Evolutionary conservation across 306 rosid genomes (phyloP).

Genomic region (Oxytropis ochrocephala): DNA sequence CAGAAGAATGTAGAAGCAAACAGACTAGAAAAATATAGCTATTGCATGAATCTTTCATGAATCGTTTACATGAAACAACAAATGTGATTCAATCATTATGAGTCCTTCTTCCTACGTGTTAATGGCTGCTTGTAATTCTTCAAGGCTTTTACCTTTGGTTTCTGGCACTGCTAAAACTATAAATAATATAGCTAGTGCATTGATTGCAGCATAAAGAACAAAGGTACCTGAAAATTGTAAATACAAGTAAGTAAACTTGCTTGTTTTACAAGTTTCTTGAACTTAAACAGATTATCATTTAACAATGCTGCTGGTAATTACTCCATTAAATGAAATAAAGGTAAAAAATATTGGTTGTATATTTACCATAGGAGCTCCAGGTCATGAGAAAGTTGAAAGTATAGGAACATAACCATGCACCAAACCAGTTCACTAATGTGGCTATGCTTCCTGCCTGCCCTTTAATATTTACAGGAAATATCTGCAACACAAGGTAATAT

Average conservation of each 20-base stretch:
- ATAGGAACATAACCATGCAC: too few relatives aligned
- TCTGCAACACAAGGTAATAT: conserved; percentile 36
- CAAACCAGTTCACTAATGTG: conserved; percentile 85
- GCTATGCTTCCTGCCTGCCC: conserved; percentile 85
- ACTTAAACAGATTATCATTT: not conserved
- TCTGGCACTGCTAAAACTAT: conserved; percentile 64
- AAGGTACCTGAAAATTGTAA: conserved; percentile 65
- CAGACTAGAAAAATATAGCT: too few relatives aligned
- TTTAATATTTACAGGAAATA: conserved; percentile 82
- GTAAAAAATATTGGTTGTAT: too few relatives aligned
- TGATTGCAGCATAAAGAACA: conserved; percentile 63
- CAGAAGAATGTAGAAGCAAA: too few relatives aligned
- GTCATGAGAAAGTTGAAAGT: too few relatives aligned
- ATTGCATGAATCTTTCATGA: not conserved
- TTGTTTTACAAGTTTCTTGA: not conserved
- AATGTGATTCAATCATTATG: not conserved
- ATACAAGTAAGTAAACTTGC: conserved; percentile 1
- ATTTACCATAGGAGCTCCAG: too few relatives aligned
- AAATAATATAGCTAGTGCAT: conserved; percentile 61
- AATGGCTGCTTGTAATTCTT: conserved; percentile 78
- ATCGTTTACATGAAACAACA: not conserved
- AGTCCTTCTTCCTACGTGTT: conserved; percentile 29
- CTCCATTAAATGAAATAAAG: too few relatives aligned
- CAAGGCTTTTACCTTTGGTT: conserved; percentile 86
- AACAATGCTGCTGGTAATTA: not conserved